A percentile compares a stretch with the other conserved stretches of the same genome.
Evolutionary conservation across 164 flowering plant genomes (phyloP).

Genomic region (Amborella trichopoda): DNA sequence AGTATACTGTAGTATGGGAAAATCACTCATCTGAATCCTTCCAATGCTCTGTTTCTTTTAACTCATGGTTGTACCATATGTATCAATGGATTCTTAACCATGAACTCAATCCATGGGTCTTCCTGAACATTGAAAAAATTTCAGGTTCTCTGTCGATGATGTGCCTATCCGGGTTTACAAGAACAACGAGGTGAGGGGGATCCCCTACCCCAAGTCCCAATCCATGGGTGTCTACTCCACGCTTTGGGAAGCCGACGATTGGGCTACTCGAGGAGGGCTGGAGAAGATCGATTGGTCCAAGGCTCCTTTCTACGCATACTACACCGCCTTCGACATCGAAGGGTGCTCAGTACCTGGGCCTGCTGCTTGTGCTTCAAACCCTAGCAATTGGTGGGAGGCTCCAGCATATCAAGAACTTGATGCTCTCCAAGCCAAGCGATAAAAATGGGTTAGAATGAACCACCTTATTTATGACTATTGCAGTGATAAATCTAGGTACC

Average conservation of each 20-base stretch:
- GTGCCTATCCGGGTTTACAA: constrained; percentile 15
- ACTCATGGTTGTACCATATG: too few species aligned
- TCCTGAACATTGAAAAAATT: too few species aligned
- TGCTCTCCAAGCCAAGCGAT: constrained; percentile 6
- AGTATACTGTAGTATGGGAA: too few species aligned
- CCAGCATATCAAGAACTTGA: constrained; percentile 5
- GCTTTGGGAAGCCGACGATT: constrained; percentile 13
- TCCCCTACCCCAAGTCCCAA: constrained; percentile 10
- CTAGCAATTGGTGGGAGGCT: constrained; percentile 13
- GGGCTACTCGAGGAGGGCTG: constrained; percentile 16
- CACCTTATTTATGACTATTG: constrained; percentile 18
- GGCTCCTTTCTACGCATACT: constrained; percentile 15
- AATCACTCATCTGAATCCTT: too few species aligned
- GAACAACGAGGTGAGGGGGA: constrained; percentile 10
- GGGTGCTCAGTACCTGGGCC: constrained; percentile 5
- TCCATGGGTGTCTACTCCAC: constrained; percentile 12
- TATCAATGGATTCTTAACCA: too few species aligned
- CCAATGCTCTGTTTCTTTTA: too few species aligned
- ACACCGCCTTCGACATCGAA: constrained; percentile 13
- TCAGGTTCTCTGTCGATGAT: constrained; percentile 13
- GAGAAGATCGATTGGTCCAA: constrained; percentile 17
- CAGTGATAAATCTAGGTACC: constrained; percentile 9
- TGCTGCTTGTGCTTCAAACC: not conserved
- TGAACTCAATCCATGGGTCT: too few species aligned
- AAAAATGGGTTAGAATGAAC: constrained; percentile 15